A percentile compares a stretch with the other conserved stretches of the same genome.
These are phyloP conservation scores for Opeltia flavorubescens DNA, from an alignment of 495 filamentous ascomycete species.

Conservation along the genomic window DNA sequence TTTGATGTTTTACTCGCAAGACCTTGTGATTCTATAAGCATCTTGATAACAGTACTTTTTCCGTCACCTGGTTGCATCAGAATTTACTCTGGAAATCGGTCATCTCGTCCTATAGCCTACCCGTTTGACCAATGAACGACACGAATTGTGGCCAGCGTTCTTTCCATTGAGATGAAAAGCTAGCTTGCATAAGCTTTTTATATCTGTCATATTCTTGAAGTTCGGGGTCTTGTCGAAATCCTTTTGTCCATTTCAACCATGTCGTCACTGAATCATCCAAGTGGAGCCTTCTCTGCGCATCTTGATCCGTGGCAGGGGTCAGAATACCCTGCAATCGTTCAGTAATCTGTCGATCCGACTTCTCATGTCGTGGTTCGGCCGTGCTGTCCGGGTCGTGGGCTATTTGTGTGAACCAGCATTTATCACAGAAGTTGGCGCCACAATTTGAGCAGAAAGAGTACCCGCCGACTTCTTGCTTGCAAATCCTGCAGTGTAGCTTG, in stretches of 20 bases:
- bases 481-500: no score
- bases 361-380: constrained; percentile 13
- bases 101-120: constrained; percentile 9
- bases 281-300: constrained; percentile 10
- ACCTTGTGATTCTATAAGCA: constrained; percentile 27
- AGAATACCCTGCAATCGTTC: constrained; percentile 4
- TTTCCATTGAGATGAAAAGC: constrained; percentile 4
- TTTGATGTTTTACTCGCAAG: background rate
- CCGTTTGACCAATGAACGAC: constrained; percentile 30
- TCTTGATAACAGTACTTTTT: constrained; percentile 43
- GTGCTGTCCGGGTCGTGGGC: background rate
- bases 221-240: constrained; percentile 18
- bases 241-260: constrained; percentile 32
- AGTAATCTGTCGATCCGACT: constrained; percentile 2
- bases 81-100: background rate
- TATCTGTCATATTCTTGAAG: constrained; percentile 29
- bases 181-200: constrained; percentile 26
- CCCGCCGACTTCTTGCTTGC: background rate
- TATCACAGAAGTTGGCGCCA: constrained; percentile 1
- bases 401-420: background rate
- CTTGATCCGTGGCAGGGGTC: constrained; percentile 3
- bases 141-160: constrained; percentile 15
- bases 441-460: constrained; percentile 4
- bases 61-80: constrained; percentile 22
- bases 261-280: constrained; percentile 28